A percentile compares a stretch with the other conserved stretches of the same genome.
These are phyloP conservation scores for Wickerhamiella australiensis DNA, from an alignment of 805 yeast species.

Conservation along the genomic window DNA sequence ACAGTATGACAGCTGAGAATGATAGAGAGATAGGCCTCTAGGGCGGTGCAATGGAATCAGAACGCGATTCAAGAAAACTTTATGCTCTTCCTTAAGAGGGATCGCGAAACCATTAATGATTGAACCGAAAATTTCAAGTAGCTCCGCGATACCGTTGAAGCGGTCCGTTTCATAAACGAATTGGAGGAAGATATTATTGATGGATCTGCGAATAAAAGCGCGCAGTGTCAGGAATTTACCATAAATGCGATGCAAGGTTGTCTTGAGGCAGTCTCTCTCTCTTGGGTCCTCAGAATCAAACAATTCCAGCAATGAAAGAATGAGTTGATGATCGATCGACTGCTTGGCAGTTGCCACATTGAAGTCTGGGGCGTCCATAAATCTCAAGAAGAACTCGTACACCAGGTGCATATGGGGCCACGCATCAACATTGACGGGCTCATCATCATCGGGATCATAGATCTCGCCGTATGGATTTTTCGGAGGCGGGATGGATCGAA, in stretches of 20 bases:
- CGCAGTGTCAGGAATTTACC: slow-evolving; percentile 87
- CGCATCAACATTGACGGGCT: slow-evolving; percentile 88
- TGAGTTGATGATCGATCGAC: slow-evolving; percentile 83
- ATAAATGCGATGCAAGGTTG: slow-evolving; percentile 89
- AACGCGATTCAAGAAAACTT: slow-evolving; percentile 73
- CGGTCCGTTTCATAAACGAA: slow-evolving; percentile 91
- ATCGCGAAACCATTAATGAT: slow-evolving; percentile 96
- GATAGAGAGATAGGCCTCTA: slow-evolving; percentile 76
- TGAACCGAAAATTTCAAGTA: slow-evolving; percentile 87
- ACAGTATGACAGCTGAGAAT: slow-evolving; percentile 95
- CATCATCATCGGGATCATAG: slow-evolving; percentile 97
- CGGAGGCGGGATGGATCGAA: slow-evolving; percentile 96
- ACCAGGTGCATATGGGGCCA: slow-evolving; percentile 99
- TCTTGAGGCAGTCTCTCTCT: slow-evolving; percentile 88
- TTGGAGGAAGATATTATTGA: slow-evolving; percentile 82
- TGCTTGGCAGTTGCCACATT: slow-evolving; percentile 87
- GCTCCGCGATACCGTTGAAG: slow-evolving; percentile 90
- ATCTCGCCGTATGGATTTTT: slow-evolving; percentile 94
- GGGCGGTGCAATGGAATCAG: slow-evolving; percentile 88
- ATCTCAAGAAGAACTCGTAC: slow-evolving; percentile 84
- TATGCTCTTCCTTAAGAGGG: slow-evolving; percentile 94
- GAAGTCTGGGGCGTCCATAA: slow-evolving; percentile 89
- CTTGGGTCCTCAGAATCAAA: slow-evolving; percentile 95
- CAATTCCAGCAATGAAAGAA: slow-evolving; percentile 66
- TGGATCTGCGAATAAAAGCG: slow-evolving; percentile 81